These are phyloP conservation scores for Rhododendron ovatum DNA, from an alignment of 148 eudicot genomes.

Conservation along the genomic window DNA sequence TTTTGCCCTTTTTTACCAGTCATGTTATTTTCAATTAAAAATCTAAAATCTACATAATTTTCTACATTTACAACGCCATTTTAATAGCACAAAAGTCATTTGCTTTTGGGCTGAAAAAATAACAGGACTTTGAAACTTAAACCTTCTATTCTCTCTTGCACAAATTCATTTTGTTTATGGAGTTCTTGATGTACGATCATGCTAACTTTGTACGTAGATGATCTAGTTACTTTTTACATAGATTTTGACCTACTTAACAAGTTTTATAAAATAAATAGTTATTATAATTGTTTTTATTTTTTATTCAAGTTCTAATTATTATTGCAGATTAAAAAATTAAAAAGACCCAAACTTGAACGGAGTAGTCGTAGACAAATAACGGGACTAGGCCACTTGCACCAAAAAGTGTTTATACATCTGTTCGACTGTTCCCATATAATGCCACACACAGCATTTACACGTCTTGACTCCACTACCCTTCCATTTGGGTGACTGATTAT, in stretches of 20 bases:
- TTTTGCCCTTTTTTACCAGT: too few relatives aligned
- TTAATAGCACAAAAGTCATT: neutral
- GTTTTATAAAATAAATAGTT: neutral
- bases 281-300: neutral
- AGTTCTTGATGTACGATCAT: neutral
- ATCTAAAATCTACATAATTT: too few relatives aligned
- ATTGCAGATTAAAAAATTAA: neutral
- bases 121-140: neutral
- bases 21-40: too few relatives aligned
- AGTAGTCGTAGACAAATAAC: neutral
- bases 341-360: neutral
- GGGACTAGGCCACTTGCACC: too few relatives aligned
- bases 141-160: neutral
- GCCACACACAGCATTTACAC: neutral
- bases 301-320: neutral
- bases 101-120: neutral
- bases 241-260: neutral
- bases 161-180: neutral
- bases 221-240: too few relatives aligned
- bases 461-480: neutral
- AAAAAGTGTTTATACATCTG: neutral
- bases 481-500: neutral
- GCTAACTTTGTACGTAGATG: neutral
- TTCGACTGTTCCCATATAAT: neutral
- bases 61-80: neutral